Conservation (phyloP, 306 rosid species). For the Malus sylvestris region DNA sequence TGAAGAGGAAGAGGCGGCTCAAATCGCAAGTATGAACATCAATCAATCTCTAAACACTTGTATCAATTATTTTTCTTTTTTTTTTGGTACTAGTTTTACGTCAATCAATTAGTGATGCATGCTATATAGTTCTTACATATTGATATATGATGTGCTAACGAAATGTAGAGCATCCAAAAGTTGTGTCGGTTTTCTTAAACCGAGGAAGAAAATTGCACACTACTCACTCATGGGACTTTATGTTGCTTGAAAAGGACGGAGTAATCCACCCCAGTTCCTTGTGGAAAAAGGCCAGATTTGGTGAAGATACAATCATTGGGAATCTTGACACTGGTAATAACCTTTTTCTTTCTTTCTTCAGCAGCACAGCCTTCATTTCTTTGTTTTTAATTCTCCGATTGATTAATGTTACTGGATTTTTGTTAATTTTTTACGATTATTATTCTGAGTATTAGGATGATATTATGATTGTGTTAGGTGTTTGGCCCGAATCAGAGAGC, state of each 20-base stretch:
- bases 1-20: conserved; percentile 39
- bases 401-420: too few relatives aligned
- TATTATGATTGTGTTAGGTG: conserved; percentile 27
- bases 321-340: conserved; percentile 57
- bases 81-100: too few relatives aligned
- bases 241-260: conserved; percentile 41
- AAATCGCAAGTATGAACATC: conserved; percentile 29
- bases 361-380: neutral
- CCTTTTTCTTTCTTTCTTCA: neutral
- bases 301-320: conserved; percentile 54
- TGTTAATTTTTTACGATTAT: too few relatives aligned
- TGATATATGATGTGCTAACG: neutral
- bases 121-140: neutral
- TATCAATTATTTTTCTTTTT: too few relatives aligned
- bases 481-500: conserved; percentile 64
- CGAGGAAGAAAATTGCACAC: conserved; percentile 34
- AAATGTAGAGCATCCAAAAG: conserved; percentile 39
- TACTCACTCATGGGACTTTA: conserved; percentile 65
- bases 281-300: conserved; percentile 47
- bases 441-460: too few relatives aligned
- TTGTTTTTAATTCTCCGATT: neutral
- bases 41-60: too few relatives aligned
- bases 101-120: too few relatives aligned
- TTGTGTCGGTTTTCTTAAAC: conserved; percentile 34
- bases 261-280: conserved; percentile 20